These are phyloP conservation scores for Cryphonectria naterciae DNA, from an alignment of 2,329 filamentous ascomycete genomes.

Conservation along the genomic window DNA sequence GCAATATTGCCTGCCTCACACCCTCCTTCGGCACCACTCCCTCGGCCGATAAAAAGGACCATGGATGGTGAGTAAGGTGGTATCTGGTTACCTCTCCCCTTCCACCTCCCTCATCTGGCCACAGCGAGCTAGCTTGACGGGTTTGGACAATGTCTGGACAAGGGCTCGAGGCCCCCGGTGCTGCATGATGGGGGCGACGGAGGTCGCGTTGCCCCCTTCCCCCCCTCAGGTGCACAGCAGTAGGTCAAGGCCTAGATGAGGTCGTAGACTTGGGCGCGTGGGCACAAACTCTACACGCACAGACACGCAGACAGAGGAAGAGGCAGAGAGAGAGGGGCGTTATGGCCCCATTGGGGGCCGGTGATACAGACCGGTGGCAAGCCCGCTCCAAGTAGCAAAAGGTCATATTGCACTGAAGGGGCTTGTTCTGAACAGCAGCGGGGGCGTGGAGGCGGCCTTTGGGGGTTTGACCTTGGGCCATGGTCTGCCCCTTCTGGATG, in stretches of 20 bases:
- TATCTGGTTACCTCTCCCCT: neutral
- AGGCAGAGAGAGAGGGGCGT: no score
- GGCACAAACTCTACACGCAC: neutral
- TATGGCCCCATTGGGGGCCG: neutral
- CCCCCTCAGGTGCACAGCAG: neutral
- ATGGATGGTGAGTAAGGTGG: neutral
- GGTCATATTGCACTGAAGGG: neutral
- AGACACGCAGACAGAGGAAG: neutral
- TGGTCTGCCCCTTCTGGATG: no score
- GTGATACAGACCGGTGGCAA: neutral
- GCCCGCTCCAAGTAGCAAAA: neutral
- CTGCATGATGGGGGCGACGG: neutral
- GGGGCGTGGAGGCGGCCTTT: no score
- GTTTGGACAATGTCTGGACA: neutral
- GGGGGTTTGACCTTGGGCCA: no score
- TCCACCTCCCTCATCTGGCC: neutral
- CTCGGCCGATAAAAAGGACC: neutral
- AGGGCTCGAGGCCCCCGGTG: no score
- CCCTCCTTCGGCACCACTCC: neutral
- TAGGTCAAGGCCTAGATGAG: neutral
- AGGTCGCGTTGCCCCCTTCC: neutral
- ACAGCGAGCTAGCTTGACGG: neutral
- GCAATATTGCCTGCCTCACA: neutral
- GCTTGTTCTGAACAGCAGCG: neutral
- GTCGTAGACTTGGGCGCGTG: neutral